Conservation (phyloP, 2,329 filamentous ascomycete genomes). For the Orbilia oligospora region DNA sequence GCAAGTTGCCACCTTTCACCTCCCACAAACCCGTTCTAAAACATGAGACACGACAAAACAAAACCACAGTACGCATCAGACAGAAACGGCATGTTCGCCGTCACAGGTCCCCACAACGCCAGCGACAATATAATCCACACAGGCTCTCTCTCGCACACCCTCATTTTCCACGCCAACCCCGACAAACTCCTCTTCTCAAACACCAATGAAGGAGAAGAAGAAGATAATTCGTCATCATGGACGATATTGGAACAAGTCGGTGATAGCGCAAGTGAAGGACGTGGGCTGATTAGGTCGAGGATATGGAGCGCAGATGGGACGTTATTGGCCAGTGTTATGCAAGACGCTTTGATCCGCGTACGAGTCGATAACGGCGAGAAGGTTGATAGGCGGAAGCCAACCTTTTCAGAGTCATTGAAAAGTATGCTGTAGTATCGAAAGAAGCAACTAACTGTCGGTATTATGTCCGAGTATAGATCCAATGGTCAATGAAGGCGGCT, state of each 20-base stretch:
- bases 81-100: slow-evolving; percentile 56
- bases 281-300: slow-evolving; percentile 50
- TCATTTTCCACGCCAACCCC: slow-evolving; percentile 57
- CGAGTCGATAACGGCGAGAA: slow-evolving; percentile 32
- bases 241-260: slow-evolving; percentile 48
- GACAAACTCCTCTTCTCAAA: slow-evolving; percentile 45
- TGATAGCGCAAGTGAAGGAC: slow-evolving; percentile 56
- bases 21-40: slow-evolving; percentile 7
- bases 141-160: slow-evolving; percentile 56
- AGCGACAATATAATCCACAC: slow-evolving; percentile 56
- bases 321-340: slow-evolving; percentile 47
- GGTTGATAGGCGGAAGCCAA: slow-evolving; percentile 36
- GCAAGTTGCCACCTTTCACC: slow-evolving; percentile 9
- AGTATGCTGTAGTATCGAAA: slow-evolving; percentile 35
- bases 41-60: not conserved
- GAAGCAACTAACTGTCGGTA: not conserved
- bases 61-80: slow-evolving; percentile 52
- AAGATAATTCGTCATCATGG: slow-evolving; percentile 31
- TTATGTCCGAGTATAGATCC: not conserved
- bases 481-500: not conserved
- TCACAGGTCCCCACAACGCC: slow-evolving; percentile 51
- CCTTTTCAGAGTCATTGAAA: slow-evolving; percentile 49
- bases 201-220: slow-evolving; percentile 5
- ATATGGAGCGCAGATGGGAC: slow-evolving; percentile 55
- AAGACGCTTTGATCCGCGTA: slow-evolving; percentile 54